These are phyloP conservation scores for Fagopyrum esculentum DNA, from an alignment of 148 eudicot species.

Conservation along the genomic window DNA sequence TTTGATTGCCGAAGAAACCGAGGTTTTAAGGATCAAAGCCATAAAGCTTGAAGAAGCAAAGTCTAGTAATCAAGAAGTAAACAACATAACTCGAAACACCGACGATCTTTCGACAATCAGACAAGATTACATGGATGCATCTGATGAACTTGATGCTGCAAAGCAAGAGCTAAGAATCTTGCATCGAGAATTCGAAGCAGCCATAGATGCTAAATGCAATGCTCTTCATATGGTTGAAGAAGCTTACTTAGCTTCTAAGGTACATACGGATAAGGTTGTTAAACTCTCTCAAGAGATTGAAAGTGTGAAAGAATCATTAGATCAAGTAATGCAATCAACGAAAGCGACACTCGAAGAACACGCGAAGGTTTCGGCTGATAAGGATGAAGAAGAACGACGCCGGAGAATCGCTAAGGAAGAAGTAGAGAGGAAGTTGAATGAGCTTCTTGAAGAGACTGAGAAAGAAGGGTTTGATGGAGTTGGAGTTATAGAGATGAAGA, in stretches of 20 bases:
- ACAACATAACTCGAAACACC: constrained; percentile 20
- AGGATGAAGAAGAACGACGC: constrained; percentile 25
- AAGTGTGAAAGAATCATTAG: constrained; percentile 32
- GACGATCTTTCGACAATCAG: constrained; percentile 29
- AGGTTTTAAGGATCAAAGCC: constrained; percentile 46
- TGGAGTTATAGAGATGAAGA: constrained; percentile 36
- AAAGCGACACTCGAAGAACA: constrained; percentile 36
- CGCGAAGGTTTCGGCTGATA: constrained; percentile 26
- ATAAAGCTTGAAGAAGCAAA: constrained; percentile 43
- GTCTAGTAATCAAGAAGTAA: constrained; percentile 24
- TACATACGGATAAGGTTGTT: constrained; percentile 31
- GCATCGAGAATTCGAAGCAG: constrained; percentile 51
- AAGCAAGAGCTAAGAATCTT: constrained; percentile 66
- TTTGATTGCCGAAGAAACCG: constrained; percentile 44
- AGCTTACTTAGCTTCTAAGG: constrained; percentile 39
- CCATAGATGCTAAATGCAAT: constrained; percentile 37
- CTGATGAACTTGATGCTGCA: constrained; percentile 50
- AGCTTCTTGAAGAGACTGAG: constrained; percentile 31
- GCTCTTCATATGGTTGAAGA: constrained; percentile 50
- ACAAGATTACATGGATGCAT: constrained; percentile 48
- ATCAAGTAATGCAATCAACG: constrained; percentile 38
- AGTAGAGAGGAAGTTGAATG: constrained; percentile 26
- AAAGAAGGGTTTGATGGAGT: constrained; percentile 14
- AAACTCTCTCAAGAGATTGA: constrained; percentile 46
- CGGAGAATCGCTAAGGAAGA: constrained; percentile 35